Evolutionary conservation across 345 rosid genomes (phyloP), one percentile per base, ranked within the genome.

Genomic region (Luvunga scandens): DNA sequence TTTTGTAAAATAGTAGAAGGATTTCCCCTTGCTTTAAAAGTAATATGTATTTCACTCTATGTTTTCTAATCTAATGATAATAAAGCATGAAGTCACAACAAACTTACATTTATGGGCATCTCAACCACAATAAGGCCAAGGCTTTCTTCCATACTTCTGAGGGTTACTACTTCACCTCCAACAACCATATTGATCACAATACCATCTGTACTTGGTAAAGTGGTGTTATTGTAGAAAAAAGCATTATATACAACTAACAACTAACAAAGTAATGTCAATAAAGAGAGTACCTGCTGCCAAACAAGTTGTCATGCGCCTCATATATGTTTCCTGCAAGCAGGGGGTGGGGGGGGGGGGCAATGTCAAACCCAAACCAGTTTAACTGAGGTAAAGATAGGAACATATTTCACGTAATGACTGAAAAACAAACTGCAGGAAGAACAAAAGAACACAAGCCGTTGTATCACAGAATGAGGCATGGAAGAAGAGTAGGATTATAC

Each of bases 151-250:
- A 93, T 79, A 82, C 84, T 84, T 87, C 89, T 95, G 16, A 95
- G 91, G 77, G 88, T 88, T 24, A 87, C 87, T 1, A 95, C 98
- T 90, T 93, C 97, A 55, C 98, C 97, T 63, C 99, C 99, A 71
- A 90, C 96, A 27, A 93, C 94, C 93, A 95, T 88, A 83, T 95
- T 95, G 85, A 95, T 92, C 1, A 89, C 88, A 78, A 92, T 88
- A 75, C 99, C 99, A 90, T 93, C 99, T 95, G 89, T 79, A 81
- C 19, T 85, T 53, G 24, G 61, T 64, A 66, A 25, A 7, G 60
- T 14, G 22, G 48, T 45, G 67, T 73, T 68, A 75, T 22, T 65
- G 30, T 2, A 30, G 79, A 72, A 77, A 36, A 78, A 38, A 42
- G 64, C 45, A 72, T 24, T 19, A 33, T 2, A 69, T n/a, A n/a